A percentile compares a stretch with the other conserved stretches of the same genome.
Evolutionary conservation across 148 eudicot genomes (phyloP).

Genomic region (Spergularia bocconei): DNA sequence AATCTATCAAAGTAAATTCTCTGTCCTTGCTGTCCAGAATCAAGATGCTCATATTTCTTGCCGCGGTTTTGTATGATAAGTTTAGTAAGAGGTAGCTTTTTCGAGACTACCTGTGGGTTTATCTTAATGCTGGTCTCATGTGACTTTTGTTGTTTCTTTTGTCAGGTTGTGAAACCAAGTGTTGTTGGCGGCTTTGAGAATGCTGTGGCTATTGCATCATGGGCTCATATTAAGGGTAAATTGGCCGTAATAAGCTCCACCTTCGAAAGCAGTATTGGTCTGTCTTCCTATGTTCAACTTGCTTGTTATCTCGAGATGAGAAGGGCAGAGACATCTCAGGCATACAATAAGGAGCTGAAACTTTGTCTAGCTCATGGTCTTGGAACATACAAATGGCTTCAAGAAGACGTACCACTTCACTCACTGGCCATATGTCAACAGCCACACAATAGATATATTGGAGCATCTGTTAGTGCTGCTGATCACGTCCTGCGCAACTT

Average conservation of each 20-base stretch:
- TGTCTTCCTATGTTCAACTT: slow-evolving; percentile 79
- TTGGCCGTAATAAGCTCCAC: slow-evolving; percentile 82
- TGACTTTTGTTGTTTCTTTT: slow-evolving; percentile 10
- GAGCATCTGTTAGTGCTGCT: slow-evolving; percentile 64
- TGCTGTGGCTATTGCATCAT: slow-evolving; percentile 73
- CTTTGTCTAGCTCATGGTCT: slow-evolving; percentile 71
- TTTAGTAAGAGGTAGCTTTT: background rate
- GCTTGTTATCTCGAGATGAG: slow-evolving; percentile 75
- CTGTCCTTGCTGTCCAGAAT: slow-evolving; percentile 5
- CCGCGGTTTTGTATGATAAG: background rate
- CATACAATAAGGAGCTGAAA: slow-evolving; percentile 36
- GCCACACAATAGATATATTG: slow-evolving; percentile 42
- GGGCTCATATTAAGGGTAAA: slow-evolving; percentile 91
- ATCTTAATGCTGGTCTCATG: background rate
- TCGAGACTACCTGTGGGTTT: background rate
- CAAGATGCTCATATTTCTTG: background rate
- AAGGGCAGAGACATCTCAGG: slow-evolving; percentile 40
- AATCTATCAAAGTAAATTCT: background rate
- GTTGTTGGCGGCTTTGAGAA: slow-evolving; percentile 94
- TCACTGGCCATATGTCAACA: slow-evolving; percentile 45
- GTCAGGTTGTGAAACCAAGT: slow-evolving; percentile 91
- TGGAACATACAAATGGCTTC: slow-evolving; percentile 93
- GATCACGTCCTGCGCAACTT: slow-evolving; percentile 42
- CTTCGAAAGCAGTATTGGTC: slow-evolving; percentile 76
- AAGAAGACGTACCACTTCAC: slow-evolving; percentile 54